Conservation (phyloP, 1,284 basidiomycete genomes). For the Heterobasidion parviporum region DNA sequence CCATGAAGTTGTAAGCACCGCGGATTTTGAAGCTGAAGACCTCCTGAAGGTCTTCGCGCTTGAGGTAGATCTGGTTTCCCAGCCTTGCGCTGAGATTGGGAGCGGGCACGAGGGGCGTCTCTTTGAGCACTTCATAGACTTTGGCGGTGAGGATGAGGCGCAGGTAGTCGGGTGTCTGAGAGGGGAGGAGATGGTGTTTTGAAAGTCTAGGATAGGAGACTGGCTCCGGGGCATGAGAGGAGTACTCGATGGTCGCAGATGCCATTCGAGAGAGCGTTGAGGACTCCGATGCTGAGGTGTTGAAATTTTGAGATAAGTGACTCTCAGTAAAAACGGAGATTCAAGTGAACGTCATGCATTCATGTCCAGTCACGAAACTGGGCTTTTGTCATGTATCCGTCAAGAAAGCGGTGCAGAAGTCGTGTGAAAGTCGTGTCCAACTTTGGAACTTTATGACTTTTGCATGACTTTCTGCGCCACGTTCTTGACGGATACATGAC, state of each 20-base stretch:
- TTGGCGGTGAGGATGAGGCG: constrained; percentile 89
- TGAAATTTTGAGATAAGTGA: too few species aligned
- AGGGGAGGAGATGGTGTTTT: constrained; percentile 56
- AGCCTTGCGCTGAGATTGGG: constrained; percentile 81
- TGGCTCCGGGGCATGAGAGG: constrained; percentile 58
- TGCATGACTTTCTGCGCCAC: too few species aligned
- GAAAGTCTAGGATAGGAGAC: constrained; percentile 60
- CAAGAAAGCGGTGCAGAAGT: too few species aligned
- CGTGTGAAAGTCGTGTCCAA: too few species aligned
- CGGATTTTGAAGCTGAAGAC: constrained; percentile 99
- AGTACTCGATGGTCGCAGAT: constrained; percentile 50
- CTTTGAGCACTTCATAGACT: constrained; percentile 89
- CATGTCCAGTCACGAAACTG: too few species aligned
- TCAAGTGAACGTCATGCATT: too few species aligned
- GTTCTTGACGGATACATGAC: too few species aligned
- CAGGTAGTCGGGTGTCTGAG: constrained; percentile 86
- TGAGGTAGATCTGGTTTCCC: constrained; percentile 92
- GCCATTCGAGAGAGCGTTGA: neutral
- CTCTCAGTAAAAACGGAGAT: too few species aligned
- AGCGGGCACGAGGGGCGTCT: constrained; percentile 87
- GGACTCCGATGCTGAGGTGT: too few species aligned
- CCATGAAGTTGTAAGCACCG: constrained; percentile 99
- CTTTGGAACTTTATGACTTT: too few species aligned
- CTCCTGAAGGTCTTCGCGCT: constrained; percentile 92
- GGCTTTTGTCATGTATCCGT: too few species aligned